Evolutionary conservation across 306 rosid genomes (phyloP).

Genomic region (Fragaria ananassa): DNA sequence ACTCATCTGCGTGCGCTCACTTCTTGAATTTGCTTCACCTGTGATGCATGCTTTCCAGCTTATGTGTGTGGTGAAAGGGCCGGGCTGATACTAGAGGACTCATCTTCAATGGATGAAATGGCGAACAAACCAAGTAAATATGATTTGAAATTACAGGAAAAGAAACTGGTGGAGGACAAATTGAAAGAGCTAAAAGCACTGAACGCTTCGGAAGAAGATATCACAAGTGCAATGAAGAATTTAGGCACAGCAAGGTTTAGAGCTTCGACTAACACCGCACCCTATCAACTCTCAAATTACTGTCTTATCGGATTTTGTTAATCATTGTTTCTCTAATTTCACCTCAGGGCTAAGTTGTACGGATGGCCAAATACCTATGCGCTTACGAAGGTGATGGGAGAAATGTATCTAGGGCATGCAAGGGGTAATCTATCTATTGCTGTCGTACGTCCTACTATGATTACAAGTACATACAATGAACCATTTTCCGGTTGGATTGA

Average conservation of each 20-base stretch:
- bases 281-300: too few relatives aligned
- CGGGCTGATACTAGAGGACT: slow-evolving; percentile 23
- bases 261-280: too few relatives aligned
- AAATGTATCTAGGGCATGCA: slow-evolving; percentile 24
- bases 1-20: background rate
- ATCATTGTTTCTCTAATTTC: too few relatives aligned
- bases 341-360: slow-evolving; percentile 30
- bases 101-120: slow-evolving; percentile 9
- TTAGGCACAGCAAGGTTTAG: slow-evolving; percentile 37
- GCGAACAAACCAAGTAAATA: too few relatives aligned
- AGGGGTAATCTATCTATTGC: slow-evolving; percentile 21
- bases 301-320: too few relatives aligned
- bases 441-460: slow-evolving; percentile 26
- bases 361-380: slow-evolving; percentile 46
- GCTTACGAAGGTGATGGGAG: slow-evolving; percentile 52
- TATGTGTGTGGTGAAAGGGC: slow-evolving; percentile 22
- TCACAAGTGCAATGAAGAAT: slow-evolving; percentile 28
- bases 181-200: slow-evolving; percentile 15
- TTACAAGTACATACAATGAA: slow-evolving; percentile 28
- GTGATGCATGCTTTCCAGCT: slow-evolving; percentile 25
- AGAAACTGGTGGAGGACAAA: slow-evolving; percentile 19
- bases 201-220: background rate
- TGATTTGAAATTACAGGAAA: slow-evolving; percentile 29
- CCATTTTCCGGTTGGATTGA: slow-evolving; percentile 53
- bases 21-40: background rate